Conservation (phyloP, 225 moss, liverwort and hornwort species). For the Bryoerythrophyllum caledonicum region DNA sequence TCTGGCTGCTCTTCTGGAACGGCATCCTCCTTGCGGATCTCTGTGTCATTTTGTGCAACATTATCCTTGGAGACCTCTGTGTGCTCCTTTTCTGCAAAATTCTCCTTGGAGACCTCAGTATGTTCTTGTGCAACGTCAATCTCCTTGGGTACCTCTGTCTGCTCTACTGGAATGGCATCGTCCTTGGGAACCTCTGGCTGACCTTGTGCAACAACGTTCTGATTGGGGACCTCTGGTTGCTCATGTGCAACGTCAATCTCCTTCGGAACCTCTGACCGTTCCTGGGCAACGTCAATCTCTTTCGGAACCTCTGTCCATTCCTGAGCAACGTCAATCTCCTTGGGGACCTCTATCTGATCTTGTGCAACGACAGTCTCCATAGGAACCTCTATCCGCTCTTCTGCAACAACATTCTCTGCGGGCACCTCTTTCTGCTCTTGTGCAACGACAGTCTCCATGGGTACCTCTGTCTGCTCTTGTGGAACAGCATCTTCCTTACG, state of each 20-base stretch:
- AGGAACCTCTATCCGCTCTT: background rate
- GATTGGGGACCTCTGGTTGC: background rate
- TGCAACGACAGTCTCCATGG: background rate
- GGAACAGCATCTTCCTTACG: background rate
- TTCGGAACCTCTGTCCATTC: background rate
- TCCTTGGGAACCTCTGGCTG: background rate
- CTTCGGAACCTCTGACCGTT: background rate
- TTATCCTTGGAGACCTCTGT: background rate
- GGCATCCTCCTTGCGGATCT: background rate
- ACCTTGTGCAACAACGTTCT: conserved; percentile 13
- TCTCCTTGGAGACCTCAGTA: background rate
- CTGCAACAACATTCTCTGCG: background rate
- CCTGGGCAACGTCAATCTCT: background rate
- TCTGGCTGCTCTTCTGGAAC: background rate
- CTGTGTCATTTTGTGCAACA: background rate
- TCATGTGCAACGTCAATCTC: background rate
- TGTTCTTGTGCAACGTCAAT: background rate
- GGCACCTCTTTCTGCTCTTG: background rate
- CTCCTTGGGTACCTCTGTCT: background rate
- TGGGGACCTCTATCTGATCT: background rate
- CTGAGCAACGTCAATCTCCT: background rate
- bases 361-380: background rate
- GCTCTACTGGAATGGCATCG: conserved; percentile 10
- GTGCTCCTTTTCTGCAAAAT: background rate
- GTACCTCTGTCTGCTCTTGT: background rate